Evolutionary conservation across 106 monocot species (phyloP).

Genomic region (Dendrobium huoshanense): DNA sequence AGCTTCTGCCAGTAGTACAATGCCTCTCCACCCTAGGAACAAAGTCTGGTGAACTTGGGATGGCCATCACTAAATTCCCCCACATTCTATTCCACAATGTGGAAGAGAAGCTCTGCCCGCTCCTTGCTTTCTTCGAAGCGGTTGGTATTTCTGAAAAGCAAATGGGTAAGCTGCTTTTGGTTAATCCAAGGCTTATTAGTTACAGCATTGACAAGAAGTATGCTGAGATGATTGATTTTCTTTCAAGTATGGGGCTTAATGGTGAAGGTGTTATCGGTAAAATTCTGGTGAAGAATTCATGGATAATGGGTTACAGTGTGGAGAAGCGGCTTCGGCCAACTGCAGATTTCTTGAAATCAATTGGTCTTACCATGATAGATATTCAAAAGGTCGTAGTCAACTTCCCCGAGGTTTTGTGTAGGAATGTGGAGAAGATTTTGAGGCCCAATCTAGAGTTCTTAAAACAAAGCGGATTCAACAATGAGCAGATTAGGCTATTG

Average conservation of each 20-base stretch:
- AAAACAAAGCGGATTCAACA: slow-evolving; percentile 42
- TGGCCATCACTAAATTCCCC: slow-evolving; percentile 72
- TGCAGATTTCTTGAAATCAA: slow-evolving; percentile 62
- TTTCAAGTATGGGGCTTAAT: slow-evolving; percentile 39
- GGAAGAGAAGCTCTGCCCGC: slow-evolving; percentile 90
- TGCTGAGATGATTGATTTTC: slow-evolving; percentile 45
- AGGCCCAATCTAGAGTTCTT: slow-evolving; percentile 62
- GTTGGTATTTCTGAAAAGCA: slow-evolving; percentile 62
- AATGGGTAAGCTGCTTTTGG: slow-evolving; percentile 51
- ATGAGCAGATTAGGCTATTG: slow-evolving; percentile 38
- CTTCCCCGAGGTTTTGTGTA: slow-evolving; percentile 67
- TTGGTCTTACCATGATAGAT: slow-evolving; percentile 45
- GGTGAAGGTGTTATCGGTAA: slow-evolving; percentile 51
- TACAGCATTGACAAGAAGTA: slow-evolving; percentile 82
- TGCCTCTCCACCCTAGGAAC: slow-evolving; percentile 59
- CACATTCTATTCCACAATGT: slow-evolving; percentile 70
- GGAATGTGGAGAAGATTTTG: slow-evolving; percentile 67
- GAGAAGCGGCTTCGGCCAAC: slow-evolving; percentile 72
- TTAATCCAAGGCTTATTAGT: slow-evolving; percentile 85
- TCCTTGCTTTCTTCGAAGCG: slow-evolving; percentile 78
- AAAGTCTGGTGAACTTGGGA: slow-evolving; percentile 56
- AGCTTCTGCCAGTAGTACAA: slow-evolving; percentile 63
- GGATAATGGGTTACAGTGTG: slow-evolving; percentile 80
- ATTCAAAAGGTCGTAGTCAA: slow-evolving; percentile 47
- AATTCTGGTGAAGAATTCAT: slow-evolving; percentile 74